Percentiles rank a stretch among this genome's conserved stretches.
These are phyloP conservation scores for Pyrrhoderma lamaoense DNA, from an alignment of 1,284 basidiomycete genomes.

Conservation along the genomic window DNA sequence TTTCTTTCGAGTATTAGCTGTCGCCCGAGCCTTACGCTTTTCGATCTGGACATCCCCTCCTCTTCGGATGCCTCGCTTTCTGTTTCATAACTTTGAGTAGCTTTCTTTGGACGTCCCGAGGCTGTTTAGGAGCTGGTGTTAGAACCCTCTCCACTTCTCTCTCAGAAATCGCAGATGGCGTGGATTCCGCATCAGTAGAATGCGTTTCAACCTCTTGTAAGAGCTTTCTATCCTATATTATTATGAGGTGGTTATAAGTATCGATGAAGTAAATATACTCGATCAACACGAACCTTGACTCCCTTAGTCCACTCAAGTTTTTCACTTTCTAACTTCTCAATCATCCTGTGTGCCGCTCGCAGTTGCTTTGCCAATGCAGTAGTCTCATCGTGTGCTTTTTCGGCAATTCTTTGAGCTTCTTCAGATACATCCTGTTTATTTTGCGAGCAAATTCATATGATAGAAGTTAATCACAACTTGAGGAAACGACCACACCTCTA, in stretches of 20 bases:
- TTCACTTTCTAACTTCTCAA: slow-evolving; percentile 11
- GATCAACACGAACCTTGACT: slow-evolving; percentile 1
- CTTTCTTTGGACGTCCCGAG: not conserved
- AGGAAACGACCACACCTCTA: slow-evolving; percentile 9
- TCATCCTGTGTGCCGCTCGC: slow-evolving; percentile 21
- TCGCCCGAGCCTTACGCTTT: not conserved
- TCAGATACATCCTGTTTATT: slow-evolving; percentile 18
- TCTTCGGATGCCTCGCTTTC: slow-evolving; percentile 29
- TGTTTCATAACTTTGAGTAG: slow-evolving; percentile 26
- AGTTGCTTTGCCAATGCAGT: slow-evolving; percentile 24
- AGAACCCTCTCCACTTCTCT: slow-evolving; percentile 12
- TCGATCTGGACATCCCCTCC: slow-evolving; percentile 23
- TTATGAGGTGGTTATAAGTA: not conserved
- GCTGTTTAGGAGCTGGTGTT: slow-evolving; percentile 7
- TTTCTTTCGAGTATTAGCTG: slow-evolving; percentile 21
- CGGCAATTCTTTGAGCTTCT: slow-evolving; percentile 17
- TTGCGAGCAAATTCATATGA: not conserved
- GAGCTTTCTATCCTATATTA: not conserved
- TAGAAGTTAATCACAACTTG: not conserved
- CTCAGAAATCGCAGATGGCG: slow-evolving; percentile 7
- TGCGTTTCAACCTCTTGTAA: not conserved
- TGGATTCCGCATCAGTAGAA: slow-evolving; percentile 4
- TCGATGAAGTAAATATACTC: not conserved
- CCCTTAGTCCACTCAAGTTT: not conserved
- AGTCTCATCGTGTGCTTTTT: slow-evolving; percentile 21